phyloP scores from a whole-genome alignment of 106 monocot genomes.

The Acorus gramineus region DNA sequence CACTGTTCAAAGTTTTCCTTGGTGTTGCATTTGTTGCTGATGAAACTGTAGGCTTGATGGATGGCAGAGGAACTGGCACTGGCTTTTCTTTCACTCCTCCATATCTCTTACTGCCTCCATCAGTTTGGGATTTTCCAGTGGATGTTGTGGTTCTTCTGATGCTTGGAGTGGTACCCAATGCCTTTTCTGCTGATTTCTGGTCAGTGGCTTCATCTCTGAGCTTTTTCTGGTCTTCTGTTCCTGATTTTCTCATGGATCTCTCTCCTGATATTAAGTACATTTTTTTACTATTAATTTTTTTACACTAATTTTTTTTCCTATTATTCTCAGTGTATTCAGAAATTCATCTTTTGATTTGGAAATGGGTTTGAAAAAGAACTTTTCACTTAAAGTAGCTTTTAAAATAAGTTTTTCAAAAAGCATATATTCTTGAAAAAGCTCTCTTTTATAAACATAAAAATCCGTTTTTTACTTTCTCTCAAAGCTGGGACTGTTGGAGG shows the following conservation, averaged over 20 bases:
- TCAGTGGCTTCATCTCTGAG: conserved; percentile 8
- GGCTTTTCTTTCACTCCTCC: conserved; percentile 4
- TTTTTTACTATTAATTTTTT: background rate
- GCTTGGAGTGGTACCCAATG: conserved; percentile 7
- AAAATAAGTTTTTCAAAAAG: no score
- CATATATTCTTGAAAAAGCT: no score
- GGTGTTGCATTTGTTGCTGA: conserved; percentile 1
- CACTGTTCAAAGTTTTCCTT: background rate
- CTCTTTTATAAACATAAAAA: no score
- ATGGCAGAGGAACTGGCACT: background rate
- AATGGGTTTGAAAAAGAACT: no score
- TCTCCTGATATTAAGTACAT: conserved; percentile 4
- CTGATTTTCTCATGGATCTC: conserved; percentile 5
- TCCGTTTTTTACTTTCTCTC: no score
- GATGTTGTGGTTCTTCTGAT: conserved; percentile 40
- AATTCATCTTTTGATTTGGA: no score
- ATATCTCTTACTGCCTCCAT: conserved; percentile 23
- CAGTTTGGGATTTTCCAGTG: conserved; percentile 31
- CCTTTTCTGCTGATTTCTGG: conserved; percentile 15
- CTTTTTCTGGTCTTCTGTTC: conserved; percentile 2
- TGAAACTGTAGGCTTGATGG: conserved; percentile 10
- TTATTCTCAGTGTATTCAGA: no score
- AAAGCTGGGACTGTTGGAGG: no score
- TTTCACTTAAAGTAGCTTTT: no score
- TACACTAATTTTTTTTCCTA: background rate